Evolutionary conservation across 768 basidiomycete species (phyloP).

Genomic region (Boletus huronensis): DNA sequence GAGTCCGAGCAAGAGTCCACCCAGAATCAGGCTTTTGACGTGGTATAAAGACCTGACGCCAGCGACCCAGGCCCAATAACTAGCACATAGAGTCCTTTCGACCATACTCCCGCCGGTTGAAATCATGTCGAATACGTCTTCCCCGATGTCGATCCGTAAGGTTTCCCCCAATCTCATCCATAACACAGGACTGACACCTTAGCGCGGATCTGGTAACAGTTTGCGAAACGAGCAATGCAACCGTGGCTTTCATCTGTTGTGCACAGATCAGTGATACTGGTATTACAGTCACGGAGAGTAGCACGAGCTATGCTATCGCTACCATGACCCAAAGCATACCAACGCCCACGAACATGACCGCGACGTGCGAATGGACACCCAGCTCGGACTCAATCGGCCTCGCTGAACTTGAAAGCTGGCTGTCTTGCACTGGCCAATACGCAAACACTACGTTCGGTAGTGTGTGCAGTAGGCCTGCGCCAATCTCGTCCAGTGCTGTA

Average conservation of each 20-base stretch:
- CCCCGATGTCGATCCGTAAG: background rate
- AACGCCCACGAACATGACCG: background rate
- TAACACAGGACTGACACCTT: background rate
- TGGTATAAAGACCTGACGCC: background rate
- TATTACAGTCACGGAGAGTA: background rate
- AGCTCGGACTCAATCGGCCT: background rate
- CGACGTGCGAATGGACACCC: conserved; percentile 1
- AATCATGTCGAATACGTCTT: background rate
- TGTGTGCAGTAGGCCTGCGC: background rate
- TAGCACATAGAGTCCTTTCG: background rate
- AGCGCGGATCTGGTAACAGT: background rate
- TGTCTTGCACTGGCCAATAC: background rate
- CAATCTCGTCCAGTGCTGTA: background rate
- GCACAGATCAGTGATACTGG: background rate
- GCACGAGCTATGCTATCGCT: background rate
- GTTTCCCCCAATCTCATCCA: background rate
- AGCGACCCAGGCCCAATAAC: background rate
- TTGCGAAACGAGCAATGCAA: conserved; percentile 5
- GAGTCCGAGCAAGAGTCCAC: background rate
- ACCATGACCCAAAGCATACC: background rate
- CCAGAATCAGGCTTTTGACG: background rate
- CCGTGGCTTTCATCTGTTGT: conserved; percentile 7
- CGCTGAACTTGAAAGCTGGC: background rate
- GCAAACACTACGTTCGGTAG: background rate
- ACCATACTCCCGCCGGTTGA: background rate